Evolutionary conservation across 768 basidiomycete genomes (phyloP).

Genomic region (Hygrocybe coccinea): DNA sequence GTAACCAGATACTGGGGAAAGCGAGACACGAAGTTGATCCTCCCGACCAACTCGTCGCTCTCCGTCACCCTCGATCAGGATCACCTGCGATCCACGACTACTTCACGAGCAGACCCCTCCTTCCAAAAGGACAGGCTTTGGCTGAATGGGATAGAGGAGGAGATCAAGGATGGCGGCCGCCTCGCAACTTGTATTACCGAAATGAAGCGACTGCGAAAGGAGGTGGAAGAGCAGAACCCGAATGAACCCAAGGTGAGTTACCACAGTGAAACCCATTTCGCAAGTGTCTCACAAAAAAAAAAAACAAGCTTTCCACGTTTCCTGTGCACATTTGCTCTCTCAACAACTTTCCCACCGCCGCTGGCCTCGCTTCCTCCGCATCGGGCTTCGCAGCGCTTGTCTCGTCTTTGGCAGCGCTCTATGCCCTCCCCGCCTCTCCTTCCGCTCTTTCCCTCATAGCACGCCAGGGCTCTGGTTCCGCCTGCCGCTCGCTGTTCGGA

Average conservation of each 20-base stretch:
- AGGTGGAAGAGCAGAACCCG: slow-evolving; percentile 67
- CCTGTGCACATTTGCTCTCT: slow-evolving; percentile 85
- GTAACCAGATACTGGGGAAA: slow-evolving; percentile 92
- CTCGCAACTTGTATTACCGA: slow-evolving; percentile 81
- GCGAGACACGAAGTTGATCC: slow-evolving; percentile 88
- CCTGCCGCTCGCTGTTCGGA: slow-evolving; percentile 95
- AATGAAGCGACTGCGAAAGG: slow-evolving; percentile 72
- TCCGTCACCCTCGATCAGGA: slow-evolving; percentile 97
- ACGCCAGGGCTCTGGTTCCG: slow-evolving; percentile 95
- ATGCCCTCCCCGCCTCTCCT: slow-evolving; percentile 69
- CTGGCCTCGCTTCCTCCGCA: slow-evolving; percentile 95
- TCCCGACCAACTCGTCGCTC: slow-evolving; percentile 95
- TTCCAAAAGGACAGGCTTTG: slow-evolving; percentile 80
- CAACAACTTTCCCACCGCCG: slow-evolving; percentile 99
- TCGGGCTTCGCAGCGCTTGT: slow-evolving; percentile 96
- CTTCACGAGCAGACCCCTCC: slow-evolving; percentile 74
- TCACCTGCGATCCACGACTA: slow-evolving; percentile 89
- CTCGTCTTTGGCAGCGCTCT: slow-evolving; percentile 81
- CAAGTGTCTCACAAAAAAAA: neutral
- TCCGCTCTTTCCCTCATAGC: slow-evolving; percentile 89
- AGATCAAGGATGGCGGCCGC: slow-evolving; percentile 76
- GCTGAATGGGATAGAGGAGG: slow-evolving; percentile 92
- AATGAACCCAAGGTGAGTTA: slow-evolving; percentile 56
- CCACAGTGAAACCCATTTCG: neutral
- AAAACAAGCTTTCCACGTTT: slow-evolving; percentile 59